Conservation (phyloP, 2,329 filamentous ascomycete species). For the Metarhizium robertsii region DNA sequence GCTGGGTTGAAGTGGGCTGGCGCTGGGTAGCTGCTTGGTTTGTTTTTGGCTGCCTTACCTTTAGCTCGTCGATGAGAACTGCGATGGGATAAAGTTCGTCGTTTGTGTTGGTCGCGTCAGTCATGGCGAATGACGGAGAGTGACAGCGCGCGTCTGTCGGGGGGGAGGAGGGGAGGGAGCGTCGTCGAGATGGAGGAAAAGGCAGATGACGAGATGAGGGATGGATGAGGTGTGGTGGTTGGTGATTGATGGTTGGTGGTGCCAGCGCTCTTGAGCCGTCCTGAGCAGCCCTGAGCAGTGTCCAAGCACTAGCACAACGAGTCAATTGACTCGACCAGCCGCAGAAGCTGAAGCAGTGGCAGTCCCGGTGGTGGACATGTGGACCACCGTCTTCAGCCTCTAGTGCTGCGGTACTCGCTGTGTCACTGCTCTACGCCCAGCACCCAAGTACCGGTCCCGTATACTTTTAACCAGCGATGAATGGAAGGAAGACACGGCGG, state of each 20-base stretch:
- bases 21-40: too few species aligned
- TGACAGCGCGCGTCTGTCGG: slow-evolving; percentile 21
- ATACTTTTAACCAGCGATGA: too few species aligned
- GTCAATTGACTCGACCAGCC: background rate
- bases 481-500: too few species aligned
- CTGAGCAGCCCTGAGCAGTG: too few species aligned
- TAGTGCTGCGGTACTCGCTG: too few species aligned
- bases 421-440: too few species aligned
- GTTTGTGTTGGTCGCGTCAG: slow-evolving; percentile 77
- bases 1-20: background rate
- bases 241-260: background rate
- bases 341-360: background rate
- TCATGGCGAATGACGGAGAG: slow-evolving; percentile 56
- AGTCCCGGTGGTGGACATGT: too few species aligned
- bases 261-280: too few species aligned
- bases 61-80: slow-evolving; percentile 98
- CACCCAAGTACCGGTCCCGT: too few species aligned
- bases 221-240: slow-evolving; percentile 1
- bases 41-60: slow-evolving; percentile 50
- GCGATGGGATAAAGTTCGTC: slow-evolving; percentile 99
- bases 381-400: too few species aligned
- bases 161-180: slow-evolving; percentile 1
- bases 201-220: slow-evolving; percentile 5
- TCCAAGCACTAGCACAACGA: too few species aligned
- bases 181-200: slow-evolving; percentile 4